Evolutionary conservation across 2,329 filamentous ascomycete genomes (phyloP).

Genomic region (Alternaria panax): DNA sequence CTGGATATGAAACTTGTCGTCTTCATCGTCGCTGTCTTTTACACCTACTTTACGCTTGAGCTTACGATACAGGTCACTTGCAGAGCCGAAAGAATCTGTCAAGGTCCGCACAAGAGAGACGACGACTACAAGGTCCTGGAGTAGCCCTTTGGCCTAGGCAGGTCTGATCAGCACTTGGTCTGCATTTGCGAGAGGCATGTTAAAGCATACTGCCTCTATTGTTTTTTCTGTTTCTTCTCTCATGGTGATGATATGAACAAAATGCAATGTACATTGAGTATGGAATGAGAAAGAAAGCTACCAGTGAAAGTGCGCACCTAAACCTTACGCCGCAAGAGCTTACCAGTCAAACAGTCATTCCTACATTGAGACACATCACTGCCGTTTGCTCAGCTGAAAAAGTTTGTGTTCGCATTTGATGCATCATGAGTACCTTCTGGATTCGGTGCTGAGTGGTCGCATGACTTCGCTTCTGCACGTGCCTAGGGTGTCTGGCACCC

Average conservation of each 20-base stretch:
- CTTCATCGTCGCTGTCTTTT: constrained; percentile 23
- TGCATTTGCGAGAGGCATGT: not conserved
- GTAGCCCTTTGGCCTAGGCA: constrained; percentile 34
- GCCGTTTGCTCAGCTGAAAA: constrained; percentile 16
- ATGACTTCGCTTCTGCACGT: constrained; percentile 14
- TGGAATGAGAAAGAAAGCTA: not conserved
- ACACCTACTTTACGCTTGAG: constrained; percentile 33
- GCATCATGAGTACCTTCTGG: constrained; percentile 15
- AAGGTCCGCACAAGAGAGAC: constrained; percentile 41
- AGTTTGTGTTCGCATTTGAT: constrained; percentile 9
- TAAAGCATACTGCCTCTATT: constrained; percentile 19
- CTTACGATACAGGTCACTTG: constrained; percentile 41
- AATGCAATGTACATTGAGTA: not conserved
- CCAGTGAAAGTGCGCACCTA: constrained; percentile 2
- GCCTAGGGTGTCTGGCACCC: constrained; percentile 4
- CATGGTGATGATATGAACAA: constrained; percentile 14
- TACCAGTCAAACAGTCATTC: constrained; percentile 18
- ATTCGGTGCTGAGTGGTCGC: constrained; percentile 3
- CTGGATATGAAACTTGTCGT: constrained; percentile 7
- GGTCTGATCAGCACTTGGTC: constrained; percentile 6
- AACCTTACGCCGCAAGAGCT: constrained; percentile 3
- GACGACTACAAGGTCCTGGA: constrained; percentile 37
- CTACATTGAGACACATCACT: constrained; percentile 7
- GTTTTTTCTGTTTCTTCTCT: constrained; percentile 27
- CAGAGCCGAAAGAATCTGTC: constrained; percentile 41